Evolutionary conservation across 108 stramenopile genomes (phyloP).

Genomic region (Skeletonema marinoi): DNA sequence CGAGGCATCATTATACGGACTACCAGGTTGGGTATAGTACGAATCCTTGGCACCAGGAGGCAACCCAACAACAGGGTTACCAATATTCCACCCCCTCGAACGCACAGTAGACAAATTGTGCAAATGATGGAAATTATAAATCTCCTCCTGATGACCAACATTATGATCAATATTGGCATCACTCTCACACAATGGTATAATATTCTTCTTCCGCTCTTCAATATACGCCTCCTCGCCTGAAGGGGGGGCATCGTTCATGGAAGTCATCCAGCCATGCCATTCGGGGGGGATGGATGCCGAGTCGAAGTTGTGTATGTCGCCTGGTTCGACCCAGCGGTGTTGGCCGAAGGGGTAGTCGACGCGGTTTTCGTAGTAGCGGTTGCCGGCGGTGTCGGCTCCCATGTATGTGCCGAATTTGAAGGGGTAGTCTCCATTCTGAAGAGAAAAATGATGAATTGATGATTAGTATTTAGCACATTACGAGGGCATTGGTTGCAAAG

Average conservation of each 20-base stretch:
- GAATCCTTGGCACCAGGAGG: slow-evolving; percentile 77
- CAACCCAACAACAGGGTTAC: slow-evolving; percentile 82
- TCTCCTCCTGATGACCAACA: slow-evolving; percentile 77
- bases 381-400: slow-evolving; percentile 90
- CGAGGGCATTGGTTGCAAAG: not conserved
- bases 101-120: slow-evolving; percentile 87
- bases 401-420: slow-evolving; percentile 97
- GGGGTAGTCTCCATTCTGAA: slow-evolving; percentile 90
- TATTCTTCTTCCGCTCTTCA: slow-evolving; percentile 50
- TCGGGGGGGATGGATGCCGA: slow-evolving; percentile 87
- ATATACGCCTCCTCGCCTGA: slow-evolving; percentile 57
- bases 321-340: slow-evolving; percentile 97
- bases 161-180: slow-evolving; percentile 71
- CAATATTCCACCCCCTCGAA: slow-evolving; percentile 86
- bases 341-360: slow-evolving; percentile 93
- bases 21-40: slow-evolving; percentile 95
- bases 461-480: too few species aligned
- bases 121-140: slow-evolving; percentile 79
- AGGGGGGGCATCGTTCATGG: slow-evolving; percentile 88
- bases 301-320: slow-evolving; percentile 94
- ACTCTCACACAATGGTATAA: slow-evolving; percentile 56
- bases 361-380: slow-evolving; percentile 96
- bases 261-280: slow-evolving; percentile 96
- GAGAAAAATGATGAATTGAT: not conserved
- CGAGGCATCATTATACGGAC: slow-evolving; percentile 84